phyloP scores from a whole-genome alignment of 208 protist genomes.

The Acanthamoeba rhysodes region DNA sequence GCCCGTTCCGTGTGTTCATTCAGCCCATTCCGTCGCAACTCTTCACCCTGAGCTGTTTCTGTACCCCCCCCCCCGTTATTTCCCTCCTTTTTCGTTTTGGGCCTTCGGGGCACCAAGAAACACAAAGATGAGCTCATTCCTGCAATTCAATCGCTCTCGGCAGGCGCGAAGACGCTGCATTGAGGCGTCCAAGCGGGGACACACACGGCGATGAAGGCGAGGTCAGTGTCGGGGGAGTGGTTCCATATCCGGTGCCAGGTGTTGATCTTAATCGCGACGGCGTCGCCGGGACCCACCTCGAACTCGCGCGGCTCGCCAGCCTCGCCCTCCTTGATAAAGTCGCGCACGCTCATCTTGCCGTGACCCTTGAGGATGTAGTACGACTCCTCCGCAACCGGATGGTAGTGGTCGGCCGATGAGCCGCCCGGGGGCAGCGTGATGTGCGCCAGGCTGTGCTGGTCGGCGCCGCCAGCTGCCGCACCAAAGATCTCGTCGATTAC shows the following conservation, averaged over 20 bases:
- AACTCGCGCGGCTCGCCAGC: conserved; percentile 24
- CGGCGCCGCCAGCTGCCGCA: background rate
- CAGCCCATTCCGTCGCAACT: background rate
- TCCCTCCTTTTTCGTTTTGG: too few relatives aligned
- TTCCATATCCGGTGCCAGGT: conserved; percentile 72
- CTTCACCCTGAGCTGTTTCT: background rate
- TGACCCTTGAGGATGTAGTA: conserved; percentile 71
- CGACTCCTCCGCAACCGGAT: conserved; percentile 54
- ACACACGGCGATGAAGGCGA: conserved; percentile 65
- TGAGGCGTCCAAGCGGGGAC: conserved; percentile 46
- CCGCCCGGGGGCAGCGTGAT: conserved; percentile 66
- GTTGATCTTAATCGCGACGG: conserved; percentile 40
- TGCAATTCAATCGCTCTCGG: background rate
- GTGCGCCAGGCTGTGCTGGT: conserved; percentile 65
- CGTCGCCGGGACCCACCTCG: conserved; percentile 61
- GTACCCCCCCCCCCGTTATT: too few relatives aligned
- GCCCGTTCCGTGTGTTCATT: background rate
- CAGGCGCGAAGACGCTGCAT: conserved; percentile 41
- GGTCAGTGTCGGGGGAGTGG: conserved; percentile 26
- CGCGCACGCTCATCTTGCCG: conserved; percentile 50
- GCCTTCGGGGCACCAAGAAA: too few relatives aligned
- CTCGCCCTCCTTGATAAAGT: conserved; percentile 45
- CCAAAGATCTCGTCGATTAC: conserved; percentile 72
- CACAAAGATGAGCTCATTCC: too few relatives aligned
- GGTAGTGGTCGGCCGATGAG: conserved; percentile 68